A percentile compares a stretch with the other conserved stretches of the same genome.
Evolutionary conservation across 2,329 filamentous ascomycete genomes (phyloP).

Genomic region (Diaporthe helianthi): DNA sequence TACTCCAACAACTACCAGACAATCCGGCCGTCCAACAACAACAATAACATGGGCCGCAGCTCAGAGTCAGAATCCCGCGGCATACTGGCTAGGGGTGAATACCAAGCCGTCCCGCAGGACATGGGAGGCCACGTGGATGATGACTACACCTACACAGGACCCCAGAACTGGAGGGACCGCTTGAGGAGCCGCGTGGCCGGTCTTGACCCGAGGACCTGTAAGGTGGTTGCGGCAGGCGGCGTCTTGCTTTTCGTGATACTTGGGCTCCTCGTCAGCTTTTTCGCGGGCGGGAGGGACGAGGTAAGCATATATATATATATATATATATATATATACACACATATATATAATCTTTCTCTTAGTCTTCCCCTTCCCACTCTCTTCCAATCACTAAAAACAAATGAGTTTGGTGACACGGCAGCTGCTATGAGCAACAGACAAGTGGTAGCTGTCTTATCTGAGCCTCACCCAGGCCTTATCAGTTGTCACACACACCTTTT

Average conservation of each 20-base stretch:
- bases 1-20: constrained; percentile 52
- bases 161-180: constrained; percentile 39
- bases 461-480: neutral
- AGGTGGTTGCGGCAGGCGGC: constrained; percentile 39
- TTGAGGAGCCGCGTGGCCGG: constrained; percentile 40
- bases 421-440: neutral
- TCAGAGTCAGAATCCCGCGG: constrained; percentile 49
- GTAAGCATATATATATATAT: constrained; percentile 38
- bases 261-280: constrained; percentile 42
- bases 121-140: constrained; percentile 46
- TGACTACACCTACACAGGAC: constrained; percentile 8
- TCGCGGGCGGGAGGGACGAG: constrained; percentile 39
- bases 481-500: neutral
- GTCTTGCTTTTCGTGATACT: constrained; percentile 42
- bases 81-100: constrained; percentile 45
- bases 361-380: neutral
- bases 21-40: constrained; percentile 46
- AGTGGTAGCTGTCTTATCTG: neutral
- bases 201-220: constrained; percentile 42
- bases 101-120: constrained; percentile 27
- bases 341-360: too few species aligned
- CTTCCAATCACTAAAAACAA: neutral
- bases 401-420: neutral
- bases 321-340: too few species aligned
- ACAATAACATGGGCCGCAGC: constrained; percentile 49